Percentiles rank a stretch among this genome's conserved stretches.
These are phyloP conservation scores for Suillus occidentalis DNA, from an alignment of 768 basidiomycete species.

Conservation along the genomic window DNA sequence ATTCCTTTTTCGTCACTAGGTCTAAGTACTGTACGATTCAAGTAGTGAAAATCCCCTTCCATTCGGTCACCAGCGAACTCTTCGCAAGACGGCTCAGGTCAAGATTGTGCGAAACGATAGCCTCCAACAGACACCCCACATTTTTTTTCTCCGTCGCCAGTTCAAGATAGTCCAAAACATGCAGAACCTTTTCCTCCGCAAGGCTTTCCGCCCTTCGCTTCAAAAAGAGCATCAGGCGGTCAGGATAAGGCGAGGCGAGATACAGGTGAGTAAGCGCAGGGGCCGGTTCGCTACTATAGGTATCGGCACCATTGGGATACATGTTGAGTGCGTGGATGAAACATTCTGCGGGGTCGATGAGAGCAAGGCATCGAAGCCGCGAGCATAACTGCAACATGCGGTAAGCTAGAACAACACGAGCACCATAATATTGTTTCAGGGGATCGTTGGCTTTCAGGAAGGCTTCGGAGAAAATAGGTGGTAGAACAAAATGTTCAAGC, in stretches of 20 bases:
- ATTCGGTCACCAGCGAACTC: not conserved
- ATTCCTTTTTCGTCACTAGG: constrained; percentile 7
- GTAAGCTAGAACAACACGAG: not conserved
- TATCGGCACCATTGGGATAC: not conserved
- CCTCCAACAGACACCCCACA: not conserved
- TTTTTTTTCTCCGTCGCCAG: not conserved
- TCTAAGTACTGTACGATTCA: not conserved
- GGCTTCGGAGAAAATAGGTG: not conserved
- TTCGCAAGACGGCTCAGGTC: not conserved
- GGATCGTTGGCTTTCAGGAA: not conserved
- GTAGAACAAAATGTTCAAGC: not conserved
- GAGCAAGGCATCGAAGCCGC: not conserved
- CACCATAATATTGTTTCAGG: not conserved
- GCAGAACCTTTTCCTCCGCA: not conserved
- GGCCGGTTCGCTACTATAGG: not conserved
- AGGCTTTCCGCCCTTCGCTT: not conserved
- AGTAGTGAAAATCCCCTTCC: not conserved
- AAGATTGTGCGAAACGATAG: not conserved
- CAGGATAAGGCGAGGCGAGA: not conserved
- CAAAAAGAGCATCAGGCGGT: not conserved
- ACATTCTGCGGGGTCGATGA: not conserved
- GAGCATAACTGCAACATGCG: not conserved
- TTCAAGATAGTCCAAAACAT: not conserved
- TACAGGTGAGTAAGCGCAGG: not conserved
- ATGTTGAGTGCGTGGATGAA: constrained; percentile 8